These are phyloP conservation scores for Termitomyces sp. DNA, from an alignment of 768 basidiomycete species.

Conservation along the genomic window DNA sequence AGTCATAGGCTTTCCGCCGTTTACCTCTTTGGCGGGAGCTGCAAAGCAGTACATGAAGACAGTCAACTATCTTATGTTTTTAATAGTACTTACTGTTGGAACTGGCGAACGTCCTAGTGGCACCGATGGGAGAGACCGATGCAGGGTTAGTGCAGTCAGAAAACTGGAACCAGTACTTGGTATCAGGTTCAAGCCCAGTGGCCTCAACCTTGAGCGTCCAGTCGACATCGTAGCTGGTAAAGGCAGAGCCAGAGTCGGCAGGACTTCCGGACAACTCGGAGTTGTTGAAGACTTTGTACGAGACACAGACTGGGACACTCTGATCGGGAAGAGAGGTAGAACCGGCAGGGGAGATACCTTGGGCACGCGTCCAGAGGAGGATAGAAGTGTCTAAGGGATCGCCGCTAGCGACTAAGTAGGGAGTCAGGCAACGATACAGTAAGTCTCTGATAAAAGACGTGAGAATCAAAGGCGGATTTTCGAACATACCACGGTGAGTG, in stretches of 20 bases:
- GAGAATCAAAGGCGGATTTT: neutral
- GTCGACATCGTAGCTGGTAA: conserved; percentile 55
- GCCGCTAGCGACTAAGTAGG: neutral
- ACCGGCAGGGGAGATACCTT: conserved; percentile 24
- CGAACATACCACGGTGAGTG: neutral
- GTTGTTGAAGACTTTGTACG: conserved; percentile 38
- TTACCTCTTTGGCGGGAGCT: conserved; percentile 37
- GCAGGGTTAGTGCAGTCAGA: conserved; percentile 44
- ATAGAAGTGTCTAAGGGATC: neutral
- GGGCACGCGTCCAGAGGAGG: conserved; percentile 46
- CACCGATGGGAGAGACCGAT: conserved; percentile 41
- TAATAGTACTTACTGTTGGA: neutral
- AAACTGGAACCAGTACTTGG: conserved; percentile 39
- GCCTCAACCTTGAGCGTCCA: conserved; percentile 62
- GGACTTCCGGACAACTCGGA: conserved; percentile 26
- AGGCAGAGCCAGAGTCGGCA: conserved; percentile 39
- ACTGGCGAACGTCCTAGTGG: conserved; percentile 35
- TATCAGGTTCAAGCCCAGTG: conserved; percentile 41
- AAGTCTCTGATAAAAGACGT: neutral
- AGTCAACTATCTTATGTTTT: neutral
- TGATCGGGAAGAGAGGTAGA: conserved; percentile 4
- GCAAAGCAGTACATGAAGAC: neutral
- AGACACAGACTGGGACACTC: conserved; percentile 37
- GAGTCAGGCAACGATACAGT: neutral
- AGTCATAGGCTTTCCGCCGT: conserved; percentile 46